Evolutionary conservation across 129 eudicot species (phyloP).

Genomic region (Arctium lappa): DNA sequence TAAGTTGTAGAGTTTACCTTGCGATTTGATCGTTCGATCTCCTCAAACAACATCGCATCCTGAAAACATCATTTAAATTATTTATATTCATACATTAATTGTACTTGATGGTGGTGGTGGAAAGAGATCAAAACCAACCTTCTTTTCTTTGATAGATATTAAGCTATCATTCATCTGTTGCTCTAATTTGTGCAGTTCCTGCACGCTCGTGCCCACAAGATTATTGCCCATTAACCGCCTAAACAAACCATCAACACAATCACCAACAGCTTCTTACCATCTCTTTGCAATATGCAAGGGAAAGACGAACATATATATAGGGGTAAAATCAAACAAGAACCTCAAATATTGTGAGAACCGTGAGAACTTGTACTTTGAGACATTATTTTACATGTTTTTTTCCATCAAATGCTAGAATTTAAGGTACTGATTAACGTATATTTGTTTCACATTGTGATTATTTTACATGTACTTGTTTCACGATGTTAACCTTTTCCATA

Average conservation of each 20-base stretch:
- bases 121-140: slow-evolving; percentile 37
- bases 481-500: no score
- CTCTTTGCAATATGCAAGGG: background rate
- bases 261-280: background rate
- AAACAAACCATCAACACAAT: slow-evolving; percentile 3
- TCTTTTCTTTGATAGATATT: slow-evolving; percentile 53
- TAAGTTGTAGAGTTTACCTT: slow-evolving; percentile 33
- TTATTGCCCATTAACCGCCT: slow-evolving; percentile 71
- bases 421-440: no score
- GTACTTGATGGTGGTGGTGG: background rate
- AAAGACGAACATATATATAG: background rate
- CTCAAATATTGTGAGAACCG: no score
- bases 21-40: slow-evolving; percentile 45
- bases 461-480: no score
- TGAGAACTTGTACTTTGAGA: no score
- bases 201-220: slow-evolving; percentile 42
- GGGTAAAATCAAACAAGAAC: no score
- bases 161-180: slow-evolving; percentile 57
- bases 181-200: slow-evolving; percentile 57
- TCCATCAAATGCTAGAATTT: no score
- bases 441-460: no score
- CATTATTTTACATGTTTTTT: no score
- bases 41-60: slow-evolving; percentile 57
- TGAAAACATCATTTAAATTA: slow-evolving; percentile 24
- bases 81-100: background rate